A percentile compares a stretch with the other conserved stretches of the same genome.
These are phyloP conservation scores for Oryza longistaminata DNA, from an alignment of 176 grass and related monocot genomes.

Conservation along the genomic window DNA sequence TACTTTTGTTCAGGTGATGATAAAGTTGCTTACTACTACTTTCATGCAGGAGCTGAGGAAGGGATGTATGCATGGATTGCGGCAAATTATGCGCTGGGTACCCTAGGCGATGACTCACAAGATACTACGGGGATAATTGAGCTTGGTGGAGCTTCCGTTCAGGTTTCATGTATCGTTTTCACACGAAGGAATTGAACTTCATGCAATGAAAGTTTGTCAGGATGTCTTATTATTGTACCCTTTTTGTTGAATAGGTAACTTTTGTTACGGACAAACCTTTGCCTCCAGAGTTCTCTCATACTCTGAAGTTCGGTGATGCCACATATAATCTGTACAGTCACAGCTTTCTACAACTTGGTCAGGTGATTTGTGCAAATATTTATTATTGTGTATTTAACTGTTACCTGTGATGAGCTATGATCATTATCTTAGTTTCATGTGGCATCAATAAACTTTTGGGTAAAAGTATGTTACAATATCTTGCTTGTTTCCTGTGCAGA, in stretches of 20 bases:
- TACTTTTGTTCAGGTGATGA: constrained; percentile 4
- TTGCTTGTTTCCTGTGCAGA: constrained; percentile 50
- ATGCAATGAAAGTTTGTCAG: not conserved
- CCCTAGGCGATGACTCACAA: constrained; percentile 52
- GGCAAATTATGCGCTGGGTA: constrained; percentile 79
- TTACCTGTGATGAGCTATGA: not conserved
- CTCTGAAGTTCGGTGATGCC: constrained; percentile 62
- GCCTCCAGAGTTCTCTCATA: constrained; percentile 56
- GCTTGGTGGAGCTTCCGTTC: constrained; percentile 86
- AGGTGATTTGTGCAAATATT: constrained; percentile 57
- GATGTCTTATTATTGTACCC: constrained; percentile 21
- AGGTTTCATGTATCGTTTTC: constrained; percentile 53
- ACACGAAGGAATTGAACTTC: not conserved
- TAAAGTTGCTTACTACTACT: constrained; percentile 35
- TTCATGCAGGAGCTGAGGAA: constrained; percentile 68
- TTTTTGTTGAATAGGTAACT: constrained; percentile 51
- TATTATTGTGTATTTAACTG: not conserved
- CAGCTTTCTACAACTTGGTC: constrained; percentile 91
- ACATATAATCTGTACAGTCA: constrained; percentile 86
- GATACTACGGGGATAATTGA: constrained; percentile 84
- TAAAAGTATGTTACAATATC: not conserved
- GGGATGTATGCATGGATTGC: constrained; percentile 91
- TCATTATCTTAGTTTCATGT: too few species aligned
- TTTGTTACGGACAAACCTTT: constrained; percentile 65
- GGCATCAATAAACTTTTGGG: too few species aligned